These are phyloP conservation scores for Suhomyces xylopsoci DNA, from an alignment of 805 yeast genomes.

Conservation along the genomic window DNA sequence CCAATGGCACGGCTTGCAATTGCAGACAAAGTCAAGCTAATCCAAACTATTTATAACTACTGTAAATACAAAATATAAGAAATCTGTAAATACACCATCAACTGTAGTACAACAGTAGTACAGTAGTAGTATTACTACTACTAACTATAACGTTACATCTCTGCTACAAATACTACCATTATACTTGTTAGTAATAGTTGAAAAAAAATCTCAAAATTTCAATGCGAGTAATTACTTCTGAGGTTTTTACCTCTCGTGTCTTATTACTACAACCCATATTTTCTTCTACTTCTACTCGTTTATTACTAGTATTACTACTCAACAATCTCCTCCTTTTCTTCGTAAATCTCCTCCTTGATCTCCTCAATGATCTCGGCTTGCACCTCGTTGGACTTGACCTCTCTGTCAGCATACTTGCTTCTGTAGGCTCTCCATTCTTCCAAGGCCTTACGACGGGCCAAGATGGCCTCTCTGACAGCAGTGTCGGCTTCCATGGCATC, in stretches of 20 bases:
- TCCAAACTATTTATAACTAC: not conserved
- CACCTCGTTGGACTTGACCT: slow-evolving; percentile 47
- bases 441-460: slow-evolving; percentile 75
- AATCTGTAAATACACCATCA: no score
- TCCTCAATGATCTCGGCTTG: slow-evolving; percentile 64
- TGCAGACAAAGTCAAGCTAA: slow-evolving; percentile 53
- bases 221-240: no score
- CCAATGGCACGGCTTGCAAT: slow-evolving; percentile 93
- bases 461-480: slow-evolving; percentile 84
- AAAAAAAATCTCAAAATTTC: not conserved
- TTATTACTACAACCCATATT: no score
- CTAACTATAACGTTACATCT: no score
- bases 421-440: slow-evolving; percentile 88
- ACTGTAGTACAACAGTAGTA: no score
- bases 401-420: slow-evolving; percentile 31
- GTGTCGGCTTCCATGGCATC: slow-evolving; percentile 96
- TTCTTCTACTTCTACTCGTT: not conserved
- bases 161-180: no score
- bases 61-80: not conserved
- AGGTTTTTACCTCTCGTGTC: no score
- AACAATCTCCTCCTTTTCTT: slow-evolving; percentile 68
- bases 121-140: no score
- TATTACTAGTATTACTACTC: slow-evolving; percentile 21
- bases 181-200: not conserved
- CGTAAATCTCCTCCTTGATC: slow-evolving; percentile 69